Base-by-base conservation (phyloP, 2,329 filamentous ascomycete species). In the Botrytis deweyae region DNA sequence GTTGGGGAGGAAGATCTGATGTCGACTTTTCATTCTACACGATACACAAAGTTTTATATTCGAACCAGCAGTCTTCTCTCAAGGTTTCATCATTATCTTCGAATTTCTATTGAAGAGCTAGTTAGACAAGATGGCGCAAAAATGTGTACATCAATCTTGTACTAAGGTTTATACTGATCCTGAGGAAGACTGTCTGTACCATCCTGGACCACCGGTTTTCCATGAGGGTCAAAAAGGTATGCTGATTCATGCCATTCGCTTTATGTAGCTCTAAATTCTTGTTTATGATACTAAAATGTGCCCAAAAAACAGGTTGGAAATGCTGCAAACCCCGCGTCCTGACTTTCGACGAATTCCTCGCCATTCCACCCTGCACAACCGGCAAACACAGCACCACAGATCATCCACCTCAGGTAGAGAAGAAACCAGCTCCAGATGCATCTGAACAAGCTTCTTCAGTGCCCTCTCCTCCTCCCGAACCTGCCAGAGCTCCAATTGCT, bases 211-310 rank as follows among this genome's bases (percentile, higher is more conserved):
- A 77, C 96, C 96, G 64, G 88, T 96, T 82, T 99, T 99, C 83
- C 96, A 98, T 83, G 96, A 99, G 85, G 96, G 96, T 75, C 95
- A 98, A 85, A 98, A 99, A 90, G 96, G 95, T 97, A 86, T 82
- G 84, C 81, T 78, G 22, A 33, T 58, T 58, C 40, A 40, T 76
- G 36, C 20, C n/a, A 40, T 38, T 7, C 5, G 36, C 4, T 44
- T 18, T 52, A 29, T 58, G 25, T 20, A 22, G 4, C 36, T 29
- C 36, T 42, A 18, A n/a, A 12, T 16, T 8, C 4, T 29, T 67
- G 6, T 29, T 4, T 58, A 0, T 20, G 14, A 33, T 42, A 52
- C 49, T 68, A 68, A 68, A 33, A 65, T 4, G 22, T 25, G 20
- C 40, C 40, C 3, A 18, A 67, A 52, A 33, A 16, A 55, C 80